Evolutionary conservation across 441 rosid genomes (phyloP).

Genomic region (Gossypium davidsonii): DNA sequence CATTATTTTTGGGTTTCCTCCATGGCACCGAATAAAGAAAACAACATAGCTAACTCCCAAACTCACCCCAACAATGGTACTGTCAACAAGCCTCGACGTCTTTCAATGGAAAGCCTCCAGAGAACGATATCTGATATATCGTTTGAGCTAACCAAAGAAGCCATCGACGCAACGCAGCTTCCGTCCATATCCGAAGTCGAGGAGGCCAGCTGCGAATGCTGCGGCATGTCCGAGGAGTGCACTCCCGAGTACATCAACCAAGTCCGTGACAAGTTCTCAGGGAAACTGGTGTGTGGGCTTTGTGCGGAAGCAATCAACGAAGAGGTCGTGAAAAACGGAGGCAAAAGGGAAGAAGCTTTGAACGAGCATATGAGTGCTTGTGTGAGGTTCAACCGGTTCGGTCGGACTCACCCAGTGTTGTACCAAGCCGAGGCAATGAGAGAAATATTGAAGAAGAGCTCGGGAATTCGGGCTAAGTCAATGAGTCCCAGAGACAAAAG

Average conservation of each 20-base stretch:
- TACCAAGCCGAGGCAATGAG: slow-evolving; percentile 58
- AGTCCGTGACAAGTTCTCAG: slow-evolving; percentile 36
- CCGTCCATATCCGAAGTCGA: slow-evolving; percentile 36
- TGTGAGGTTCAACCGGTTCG: slow-evolving; percentile 41
- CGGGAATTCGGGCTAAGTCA: slow-evolving; percentile 34
- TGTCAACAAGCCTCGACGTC: slow-evolving; percentile 7
- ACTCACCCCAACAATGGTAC: neutral
- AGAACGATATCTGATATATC: slow-evolving; percentile 48
- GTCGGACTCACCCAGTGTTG: slow-evolving; percentile 48
- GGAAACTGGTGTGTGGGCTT: slow-evolving; percentile 47
- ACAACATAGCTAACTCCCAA: neutral
- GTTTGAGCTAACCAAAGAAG: slow-evolving; percentile 34
- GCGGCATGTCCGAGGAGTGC: slow-evolving; percentile 64
- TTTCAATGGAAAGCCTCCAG: slow-evolving; percentile 32
- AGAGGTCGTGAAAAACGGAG: slow-evolving; percentile 41
- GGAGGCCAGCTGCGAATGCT: slow-evolving; percentile 58
- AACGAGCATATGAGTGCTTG: slow-evolving; percentile 44
- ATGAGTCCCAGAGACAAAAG: slow-evolving; percentile 31
- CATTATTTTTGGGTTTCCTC: neutral
- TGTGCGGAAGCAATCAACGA: slow-evolving; percentile 47
- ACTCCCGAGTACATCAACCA: slow-evolving; percentile 36
- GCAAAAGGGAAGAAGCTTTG: slow-evolving; percentile 42
- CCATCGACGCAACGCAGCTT: slow-evolving; percentile 18
- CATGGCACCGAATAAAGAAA: slow-evolving; percentile 27
- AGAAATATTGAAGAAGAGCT: slow-evolving; percentile 42